A percentile compares a stretch with the other conserved stretches of the same genome.
Evolutionary conservation across 306 rosid genomes (phyloP).

Genomic region (Acacia crassicarpa): DNA sequence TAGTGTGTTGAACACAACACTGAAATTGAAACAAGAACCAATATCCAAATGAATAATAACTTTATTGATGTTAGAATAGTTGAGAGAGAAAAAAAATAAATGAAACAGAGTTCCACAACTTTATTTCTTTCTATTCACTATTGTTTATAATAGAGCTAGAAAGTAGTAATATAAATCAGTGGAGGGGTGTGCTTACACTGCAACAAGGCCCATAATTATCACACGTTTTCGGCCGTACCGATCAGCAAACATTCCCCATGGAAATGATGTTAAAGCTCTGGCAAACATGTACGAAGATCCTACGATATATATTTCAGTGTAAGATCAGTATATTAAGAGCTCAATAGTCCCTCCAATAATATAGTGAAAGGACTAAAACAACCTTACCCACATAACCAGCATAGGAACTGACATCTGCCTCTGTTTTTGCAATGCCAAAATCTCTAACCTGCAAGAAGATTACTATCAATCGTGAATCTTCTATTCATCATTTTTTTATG

Average conservation of each 20-base stretch:
- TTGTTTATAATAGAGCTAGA: neutral
- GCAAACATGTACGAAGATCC: constrained; percentile 57
- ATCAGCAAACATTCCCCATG: neutral
- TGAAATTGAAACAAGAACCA: constrained; percentile 30
- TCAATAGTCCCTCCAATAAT: neutral
- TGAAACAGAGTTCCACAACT: neutral
- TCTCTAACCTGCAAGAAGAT: constrained; percentile 12
- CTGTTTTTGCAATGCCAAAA: neutral
- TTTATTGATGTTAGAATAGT: neutral
- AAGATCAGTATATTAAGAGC: neutral
- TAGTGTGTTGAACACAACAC: constrained; percentile 76
- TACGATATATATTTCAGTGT: constrained; percentile 28
- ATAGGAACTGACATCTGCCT: constrained; percentile 44
- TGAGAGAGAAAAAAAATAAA: neutral
- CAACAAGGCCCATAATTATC: constrained; percentile 19
- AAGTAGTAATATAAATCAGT: neutral
- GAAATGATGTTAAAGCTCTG: neutral
- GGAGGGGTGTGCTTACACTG: constrained; percentile 47
- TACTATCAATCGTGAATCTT: neutral
- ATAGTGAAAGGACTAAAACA: constrained; percentile 1
- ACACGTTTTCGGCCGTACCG: neutral
- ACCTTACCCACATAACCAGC: constrained; percentile 79
- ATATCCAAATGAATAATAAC: neutral
- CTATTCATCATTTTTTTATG: neutral
- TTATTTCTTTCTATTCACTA: neutral